Evolutionary conservation across 805 yeast species (phyloP), one percentile per base, ranked within the genome.

Genomic region (Wickerhamiella brachini): DNA sequence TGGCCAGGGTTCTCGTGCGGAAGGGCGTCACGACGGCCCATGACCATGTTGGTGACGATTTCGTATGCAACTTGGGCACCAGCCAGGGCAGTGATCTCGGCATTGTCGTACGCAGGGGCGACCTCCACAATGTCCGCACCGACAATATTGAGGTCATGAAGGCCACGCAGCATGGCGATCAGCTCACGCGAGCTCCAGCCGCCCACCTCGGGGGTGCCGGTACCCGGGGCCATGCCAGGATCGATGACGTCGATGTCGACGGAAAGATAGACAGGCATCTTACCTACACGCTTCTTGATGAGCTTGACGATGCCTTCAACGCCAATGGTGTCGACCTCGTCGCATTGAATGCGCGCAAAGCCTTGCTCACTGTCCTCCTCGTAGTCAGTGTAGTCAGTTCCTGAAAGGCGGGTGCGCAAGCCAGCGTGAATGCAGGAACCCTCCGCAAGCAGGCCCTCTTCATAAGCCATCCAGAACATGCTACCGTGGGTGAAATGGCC

Each of bases 61-160:
- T 85, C 94, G 65, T 68, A 83, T 0, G 80, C 77, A 47, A 79
- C 78, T 53, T 79, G 81, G 2, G 83, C 79, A 2, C 83, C 87
- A 2, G 81, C 80, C 53, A 80, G 65, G 15, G 81, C 75, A 4
- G 87, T 81, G 52, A 75, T 71, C 55, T 76, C 85, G 15, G 80
- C 75, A 50, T 74, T 75, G 49, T 81, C 83, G 55, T 68, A 80
- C 1, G 84, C 79, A 2, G 86, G 85, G 39, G 80, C 67, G 4
- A 81, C 85, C 63, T 84, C 90, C 2, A 84, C 90, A 29, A 83
- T 73, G 59, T 83, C 93, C 13, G 83, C 86, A 21, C 90, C 90
- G 3, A 83, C 79, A 43, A 83, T 54, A 53, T 79, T 73, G 51
- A 83, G 65, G 1, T 78, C 79, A 45, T 77, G 79, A 17, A 84